phyloP scores from a whole-genome alignment of 2,329 filamentous ascomycete genomes.

The Ceratocystis diversiconidia region DNA sequence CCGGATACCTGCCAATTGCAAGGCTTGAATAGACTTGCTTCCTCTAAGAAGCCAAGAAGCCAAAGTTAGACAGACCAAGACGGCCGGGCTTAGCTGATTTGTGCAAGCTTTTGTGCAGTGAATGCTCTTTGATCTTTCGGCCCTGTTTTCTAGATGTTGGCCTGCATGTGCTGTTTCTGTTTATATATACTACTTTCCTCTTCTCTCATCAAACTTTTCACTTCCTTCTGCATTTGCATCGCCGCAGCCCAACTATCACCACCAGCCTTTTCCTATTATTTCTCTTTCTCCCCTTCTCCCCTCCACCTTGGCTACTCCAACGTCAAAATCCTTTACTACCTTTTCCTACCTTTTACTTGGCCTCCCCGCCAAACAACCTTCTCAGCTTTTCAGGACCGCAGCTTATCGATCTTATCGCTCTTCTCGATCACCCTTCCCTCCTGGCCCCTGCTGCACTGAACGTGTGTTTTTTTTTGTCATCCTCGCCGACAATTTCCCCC shows the following conservation, averaged over 20 bases:
- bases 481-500: background rate
- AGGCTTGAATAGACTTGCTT: background rate
- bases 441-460: background rate
- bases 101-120: background rate
- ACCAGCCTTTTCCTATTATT: background rate
- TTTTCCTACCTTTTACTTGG: background rate
- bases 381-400: background rate
- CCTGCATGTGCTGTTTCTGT: background rate
- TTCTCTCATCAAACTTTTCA: background rate
- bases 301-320: background rate
- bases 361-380: background rate
- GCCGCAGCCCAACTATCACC: background rate
- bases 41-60: background rate
- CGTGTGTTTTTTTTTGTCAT: background rate
- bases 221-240: background rate
- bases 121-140: background rate
- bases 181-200: background rate
- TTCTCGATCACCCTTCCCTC: background rate
- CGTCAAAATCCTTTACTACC: background rate
- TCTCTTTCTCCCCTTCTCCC: background rate
- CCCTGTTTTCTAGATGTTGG: background rate
- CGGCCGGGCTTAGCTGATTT: background rate
- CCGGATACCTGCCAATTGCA: background rate
- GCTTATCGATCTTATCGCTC: slow-evolving; percentile 4
- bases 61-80: background rate